Conservation (phyloP, 2,329 filamentous ascomycete genomes). For the Chrysoporthe cubensis region DNA sequence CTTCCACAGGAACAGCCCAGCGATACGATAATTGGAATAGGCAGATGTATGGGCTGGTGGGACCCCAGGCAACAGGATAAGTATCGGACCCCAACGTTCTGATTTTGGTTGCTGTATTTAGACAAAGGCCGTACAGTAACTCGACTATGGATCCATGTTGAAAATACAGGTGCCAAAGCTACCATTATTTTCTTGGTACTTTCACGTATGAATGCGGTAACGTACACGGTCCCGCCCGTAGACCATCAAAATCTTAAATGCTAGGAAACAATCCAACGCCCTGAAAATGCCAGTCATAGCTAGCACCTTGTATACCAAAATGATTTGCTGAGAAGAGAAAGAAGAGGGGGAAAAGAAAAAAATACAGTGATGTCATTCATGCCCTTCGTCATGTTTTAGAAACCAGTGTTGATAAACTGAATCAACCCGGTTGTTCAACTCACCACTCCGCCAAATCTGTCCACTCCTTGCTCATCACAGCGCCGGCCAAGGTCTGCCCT, state of each 20-base stretch:
- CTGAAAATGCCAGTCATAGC: too few relatives aligned
- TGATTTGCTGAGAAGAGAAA: too few relatives aligned
- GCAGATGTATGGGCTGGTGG: neutral
- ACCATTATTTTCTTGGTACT: neutral
- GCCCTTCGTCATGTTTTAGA: neutral
- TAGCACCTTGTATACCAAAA: too few relatives aligned
- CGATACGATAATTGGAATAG: neutral
- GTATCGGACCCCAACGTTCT: neutral
- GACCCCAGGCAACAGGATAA: neutral
- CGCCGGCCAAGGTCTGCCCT: slow-evolving; percentile 46
- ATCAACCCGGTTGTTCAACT: neutral
- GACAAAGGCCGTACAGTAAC: neutral
- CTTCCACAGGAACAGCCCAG: too few relatives aligned
- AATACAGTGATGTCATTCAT: neutral
- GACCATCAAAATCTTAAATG: neutral
- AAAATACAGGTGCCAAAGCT: neutral
- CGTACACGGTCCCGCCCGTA: neutral
- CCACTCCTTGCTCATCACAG: slow-evolving; percentile 46
- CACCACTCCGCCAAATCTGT: slow-evolving; percentile 33
- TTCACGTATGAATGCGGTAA: neutral
- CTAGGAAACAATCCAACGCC: neutral
- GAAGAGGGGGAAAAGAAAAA: neutral
- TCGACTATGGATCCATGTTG: neutral
- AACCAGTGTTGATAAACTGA: neutral
- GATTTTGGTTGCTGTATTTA: neutral